These are phyloP conservation scores for Inga leiocalycina DNA, from an alignment of 306 rosid species.

Conservation along the genomic window DNA sequence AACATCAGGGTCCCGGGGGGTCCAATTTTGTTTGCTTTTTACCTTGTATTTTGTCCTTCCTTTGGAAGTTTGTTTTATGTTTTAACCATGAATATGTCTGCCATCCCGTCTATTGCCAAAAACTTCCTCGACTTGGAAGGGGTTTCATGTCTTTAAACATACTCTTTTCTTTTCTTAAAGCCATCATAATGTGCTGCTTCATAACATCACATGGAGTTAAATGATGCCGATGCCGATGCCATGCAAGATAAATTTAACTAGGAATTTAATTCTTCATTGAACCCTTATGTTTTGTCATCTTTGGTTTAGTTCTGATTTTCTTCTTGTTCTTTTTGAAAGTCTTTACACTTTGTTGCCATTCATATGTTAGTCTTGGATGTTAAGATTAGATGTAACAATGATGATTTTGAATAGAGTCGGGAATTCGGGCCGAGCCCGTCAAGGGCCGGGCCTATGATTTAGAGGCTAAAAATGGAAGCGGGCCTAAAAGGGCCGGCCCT, in stretches of 20 bases:
- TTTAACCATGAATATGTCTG: not conserved
- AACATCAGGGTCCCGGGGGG: not conserved
- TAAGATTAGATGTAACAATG: not conserved
- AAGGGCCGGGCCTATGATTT: too few species aligned
- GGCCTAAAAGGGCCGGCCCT: too few species aligned
- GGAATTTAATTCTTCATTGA: not conserved
- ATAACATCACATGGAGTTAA: not conserved
- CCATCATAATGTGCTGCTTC: not conserved
- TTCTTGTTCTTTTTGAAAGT: not conserved
- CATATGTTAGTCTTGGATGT: not conserved
- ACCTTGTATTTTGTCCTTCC: constrained; percentile 7
- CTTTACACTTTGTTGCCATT: not conserved
- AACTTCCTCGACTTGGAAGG: not conserved
- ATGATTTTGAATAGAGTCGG: not conserved
- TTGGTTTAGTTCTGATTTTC: not conserved
- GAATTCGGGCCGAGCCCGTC: too few species aligned
- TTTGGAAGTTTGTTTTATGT: constrained; percentile 11
- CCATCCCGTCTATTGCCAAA: not conserved
- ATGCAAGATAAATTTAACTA: not conserved
- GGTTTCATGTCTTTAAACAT: not conserved
- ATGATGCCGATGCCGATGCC: not conserved
- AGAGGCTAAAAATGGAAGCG: too few species aligned
- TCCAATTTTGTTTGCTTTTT: not conserved
- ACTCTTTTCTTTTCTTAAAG: constrained; percentile 6
- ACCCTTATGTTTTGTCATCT: not conserved